Evolutionary conservation across 306 rosid species (phyloP).

Genomic region (Vigna trinervia): DNA sequence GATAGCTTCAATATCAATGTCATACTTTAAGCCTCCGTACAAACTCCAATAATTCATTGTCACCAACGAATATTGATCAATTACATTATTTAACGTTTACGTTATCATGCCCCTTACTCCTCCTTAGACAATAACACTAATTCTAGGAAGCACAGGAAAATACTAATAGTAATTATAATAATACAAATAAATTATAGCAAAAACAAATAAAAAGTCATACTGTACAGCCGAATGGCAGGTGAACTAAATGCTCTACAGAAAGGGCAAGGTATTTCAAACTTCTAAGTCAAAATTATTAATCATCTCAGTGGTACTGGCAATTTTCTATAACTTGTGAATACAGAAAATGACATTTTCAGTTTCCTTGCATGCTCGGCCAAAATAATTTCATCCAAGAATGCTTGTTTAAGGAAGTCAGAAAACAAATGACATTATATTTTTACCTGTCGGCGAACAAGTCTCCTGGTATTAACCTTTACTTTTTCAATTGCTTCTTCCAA

Average conservation of each 20-base stretch:
- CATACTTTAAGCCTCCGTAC: conserved; percentile 1
- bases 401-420: conserved; percentile 12
- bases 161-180: not conserved
- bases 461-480: conserved; percentile 80
- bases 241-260: conserved; percentile 23
- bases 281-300: conserved; percentile 16
- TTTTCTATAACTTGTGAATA: not conserved
- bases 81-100: conserved; percentile 8
- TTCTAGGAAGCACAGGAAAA: conserved; percentile 22
- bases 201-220: conserved; percentile 16
- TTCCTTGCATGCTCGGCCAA: conserved; percentile 33
- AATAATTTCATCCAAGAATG: conserved; percentile 25
- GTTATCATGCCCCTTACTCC: not conserved
- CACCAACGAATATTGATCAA: conserved; percentile 31
- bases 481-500: conserved; percentile 78
- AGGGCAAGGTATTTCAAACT: conserved; percentile 3
- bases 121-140: conserved; percentile 2
- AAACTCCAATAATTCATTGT: conserved; percentile 1
- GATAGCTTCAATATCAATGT: conserved; percentile 42
- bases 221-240: conserved; percentile 3
- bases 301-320: not conserved
- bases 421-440: conserved; percentile 15
- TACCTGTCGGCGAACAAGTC: conserved; percentile 92
- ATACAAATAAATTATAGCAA: not conserved
- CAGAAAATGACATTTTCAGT: conserved; percentile 38